These are phyloP conservation scores for Salix viminalis DNA, from an alignment of 345 rosid species.

Conservation along the genomic window DNA sequence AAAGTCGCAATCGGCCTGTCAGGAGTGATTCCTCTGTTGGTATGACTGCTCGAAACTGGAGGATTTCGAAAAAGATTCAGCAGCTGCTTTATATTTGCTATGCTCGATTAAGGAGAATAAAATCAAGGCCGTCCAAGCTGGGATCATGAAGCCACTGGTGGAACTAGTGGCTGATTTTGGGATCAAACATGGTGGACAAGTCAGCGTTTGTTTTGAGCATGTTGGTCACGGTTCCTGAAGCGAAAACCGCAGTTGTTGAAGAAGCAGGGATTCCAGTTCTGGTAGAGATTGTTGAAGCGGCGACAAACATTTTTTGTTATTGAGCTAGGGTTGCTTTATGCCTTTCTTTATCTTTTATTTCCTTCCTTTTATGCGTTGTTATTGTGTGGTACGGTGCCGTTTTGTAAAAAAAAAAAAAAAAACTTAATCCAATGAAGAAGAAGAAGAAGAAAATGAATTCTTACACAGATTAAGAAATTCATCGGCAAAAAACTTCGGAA, in stretches of 20 bases:
- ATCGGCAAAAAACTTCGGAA: no score
- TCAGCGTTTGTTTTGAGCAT: slow-evolving; percentile 68
- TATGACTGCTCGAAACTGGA: slow-evolving; percentile 61
- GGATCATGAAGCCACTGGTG: slow-evolving; percentile 75
- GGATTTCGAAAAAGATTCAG: slow-evolving; percentile 81
- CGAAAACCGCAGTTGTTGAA: slow-evolving; percentile 63
- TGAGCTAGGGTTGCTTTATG: no score
- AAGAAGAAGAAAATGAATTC: no score
- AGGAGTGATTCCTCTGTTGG: slow-evolving; percentile 72
- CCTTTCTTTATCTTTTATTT: no score
- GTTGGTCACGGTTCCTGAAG: slow-evolving; percentile 56
- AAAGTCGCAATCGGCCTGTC: slow-evolving; percentile 84
- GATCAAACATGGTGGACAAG: slow-evolving; percentile 92
- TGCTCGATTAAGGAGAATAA: slow-evolving; percentile 85
- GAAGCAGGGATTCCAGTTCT: slow-evolving; percentile 91
- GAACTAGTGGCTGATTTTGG: slow-evolving; percentile 93
- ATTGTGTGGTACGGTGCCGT: no score
- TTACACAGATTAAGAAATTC: no score
- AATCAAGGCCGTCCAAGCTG: slow-evolving; percentile 64
- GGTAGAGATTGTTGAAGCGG: slow-evolving; percentile 74
- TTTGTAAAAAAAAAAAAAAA: no score
- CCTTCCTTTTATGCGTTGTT: no score
- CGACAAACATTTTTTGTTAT: no score
- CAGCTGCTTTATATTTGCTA: slow-evolving; percentile 79
- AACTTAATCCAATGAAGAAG: no score